Evolutionary conservation across 2,329 filamentous ascomycete species (phyloP).

Genomic region (Polychaeton citri): DNA sequence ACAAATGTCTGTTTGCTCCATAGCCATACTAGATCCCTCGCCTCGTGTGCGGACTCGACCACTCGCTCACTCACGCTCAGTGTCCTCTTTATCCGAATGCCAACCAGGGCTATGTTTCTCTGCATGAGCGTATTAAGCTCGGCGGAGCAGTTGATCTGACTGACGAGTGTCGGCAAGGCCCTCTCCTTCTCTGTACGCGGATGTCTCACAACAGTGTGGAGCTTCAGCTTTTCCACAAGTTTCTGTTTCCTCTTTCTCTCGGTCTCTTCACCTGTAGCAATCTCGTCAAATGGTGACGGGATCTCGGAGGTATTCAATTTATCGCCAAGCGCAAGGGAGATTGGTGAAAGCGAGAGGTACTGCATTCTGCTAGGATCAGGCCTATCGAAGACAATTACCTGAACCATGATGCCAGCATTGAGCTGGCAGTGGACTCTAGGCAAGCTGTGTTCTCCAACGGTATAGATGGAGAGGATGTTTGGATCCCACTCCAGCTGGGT

Average conservation of each 20-base stretch:
- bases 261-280: slow-evolving; percentile 60
- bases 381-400: slow-evolving; percentile 79
- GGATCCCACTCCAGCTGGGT: slow-evolving; percentile 44
- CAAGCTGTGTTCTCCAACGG: slow-evolving; percentile 36
- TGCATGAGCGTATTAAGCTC: slow-evolving; percentile 78
- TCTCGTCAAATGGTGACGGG: slow-evolving; percentile 35
- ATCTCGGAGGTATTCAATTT: slow-evolving; percentile 37
- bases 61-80: slow-evolving; percentile 90
- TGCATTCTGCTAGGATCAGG: slow-evolving; percentile 84
- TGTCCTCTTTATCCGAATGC: slow-evolving; percentile 65
- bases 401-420: slow-evolving; percentile 57
- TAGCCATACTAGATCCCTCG: slow-evolving; percentile 61
- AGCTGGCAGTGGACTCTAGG: slow-evolving; percentile 59
- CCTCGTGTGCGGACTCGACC: slow-evolving; percentile 79
- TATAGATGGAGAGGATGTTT: slow-evolving; percentile 53
- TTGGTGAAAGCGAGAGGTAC: slow-evolving; percentile 83
- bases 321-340: slow-evolving; percentile 71
- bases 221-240: slow-evolving; percentile 72
- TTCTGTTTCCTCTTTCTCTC: slow-evolving; percentile 49
- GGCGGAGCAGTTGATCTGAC: slow-evolving; percentile 91
- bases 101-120: slow-evolving; percentile 77
- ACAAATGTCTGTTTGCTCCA: slow-evolving; percentile 58
- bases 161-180: slow-evolving; percentile 66
- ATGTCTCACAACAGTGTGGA: slow-evolving; percentile 73
- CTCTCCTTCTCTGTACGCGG: slow-evolving; percentile 69